Conservation (phyloP, 1,139 yeast genomes). For the Entelexis paramagnoliae region DNA sequence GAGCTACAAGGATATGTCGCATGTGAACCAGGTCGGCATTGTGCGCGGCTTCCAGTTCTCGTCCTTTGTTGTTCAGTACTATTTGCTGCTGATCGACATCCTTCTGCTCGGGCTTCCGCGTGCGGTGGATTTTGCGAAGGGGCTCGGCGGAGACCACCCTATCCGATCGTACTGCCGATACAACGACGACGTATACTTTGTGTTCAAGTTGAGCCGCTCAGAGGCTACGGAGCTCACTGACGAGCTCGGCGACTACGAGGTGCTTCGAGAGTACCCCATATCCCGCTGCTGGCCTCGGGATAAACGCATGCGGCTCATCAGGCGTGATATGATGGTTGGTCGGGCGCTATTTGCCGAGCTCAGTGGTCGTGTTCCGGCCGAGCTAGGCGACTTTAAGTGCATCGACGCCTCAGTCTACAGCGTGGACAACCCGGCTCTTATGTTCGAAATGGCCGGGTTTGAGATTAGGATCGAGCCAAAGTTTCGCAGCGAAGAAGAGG, state of each 20-base stretch:
- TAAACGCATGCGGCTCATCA: constrained; percentile 76
- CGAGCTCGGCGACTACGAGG: constrained; percentile 49
- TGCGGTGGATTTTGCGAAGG: constrained; percentile 79
- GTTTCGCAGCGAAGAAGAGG: constrained; percentile 42
- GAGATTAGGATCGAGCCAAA: constrained; percentile 84
- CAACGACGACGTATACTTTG: constrained; percentile 67
- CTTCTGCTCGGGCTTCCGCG: constrained; percentile 75
- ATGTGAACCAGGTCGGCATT: constrained; percentile 79
- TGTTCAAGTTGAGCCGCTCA: constrained; percentile 61
- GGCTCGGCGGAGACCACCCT: constrained; percentile 42
- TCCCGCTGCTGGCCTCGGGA: constrained; percentile 95
- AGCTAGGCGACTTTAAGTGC: constrained; percentile 28
- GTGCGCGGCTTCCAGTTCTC: constrained; percentile 84
- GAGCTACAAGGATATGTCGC: constrained; percentile 90
- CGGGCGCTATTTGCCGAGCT: constrained; percentile 91
- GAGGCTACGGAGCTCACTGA: constrained; percentile 72
- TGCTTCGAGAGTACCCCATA: constrained; percentile 68
- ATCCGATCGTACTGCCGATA: constrained; percentile 74
- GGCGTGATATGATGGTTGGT: constrained; percentile 87
- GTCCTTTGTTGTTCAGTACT: constrained; percentile 80
- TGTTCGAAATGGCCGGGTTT: constrained; percentile 90
- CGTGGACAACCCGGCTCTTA: constrained; percentile 73
- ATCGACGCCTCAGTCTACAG: constrained; percentile 67
- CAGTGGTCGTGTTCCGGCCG: constrained; percentile 63
- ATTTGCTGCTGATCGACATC: constrained; percentile 76